These are phyloP conservation scores for Aspergillus alliaceus DNA, from an alignment of 2,329 filamentous ascomycete species.

Conservation along the genomic window DNA sequence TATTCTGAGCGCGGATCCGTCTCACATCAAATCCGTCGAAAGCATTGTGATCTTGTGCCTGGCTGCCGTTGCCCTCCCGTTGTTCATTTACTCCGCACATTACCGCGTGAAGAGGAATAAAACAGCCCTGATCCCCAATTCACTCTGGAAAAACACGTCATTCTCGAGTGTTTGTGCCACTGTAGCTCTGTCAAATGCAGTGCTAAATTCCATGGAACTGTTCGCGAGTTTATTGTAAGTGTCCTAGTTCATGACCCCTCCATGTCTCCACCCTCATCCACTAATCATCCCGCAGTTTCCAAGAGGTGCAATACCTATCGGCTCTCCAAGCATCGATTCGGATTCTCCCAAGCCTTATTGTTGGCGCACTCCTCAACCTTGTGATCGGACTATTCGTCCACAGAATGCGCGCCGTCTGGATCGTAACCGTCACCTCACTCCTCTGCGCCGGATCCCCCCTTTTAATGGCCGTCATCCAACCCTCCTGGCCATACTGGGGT, in stretches of 20 bases:
- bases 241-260: not conserved
- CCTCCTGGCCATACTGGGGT: conserved; percentile 54
- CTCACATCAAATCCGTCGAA: conserved; percentile 43
- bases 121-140: conserved; percentile 62
- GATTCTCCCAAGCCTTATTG: conserved; percentile 48
- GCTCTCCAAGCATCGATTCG: conserved; percentile 49
- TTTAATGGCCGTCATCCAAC: conserved; percentile 56
- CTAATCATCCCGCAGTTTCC: conserved; percentile 44
- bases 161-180: conserved; percentile 59
- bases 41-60: conserved; percentile 51
- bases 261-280: not conserved
- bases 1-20: conserved; percentile 20
- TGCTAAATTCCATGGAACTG: conserved; percentile 50
- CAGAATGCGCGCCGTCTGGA: conserved; percentile 40
- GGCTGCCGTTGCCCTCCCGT: conserved; percentile 44
- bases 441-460: conserved; percentile 50
- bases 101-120: conserved; percentile 46
- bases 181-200: conserved; percentile 48
- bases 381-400: conserved; percentile 50
- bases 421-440: conserved; percentile 42
- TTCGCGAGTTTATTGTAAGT: conserved; percentile 53
- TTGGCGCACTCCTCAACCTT: conserved; percentile 47
- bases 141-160: conserved; percentile 58
- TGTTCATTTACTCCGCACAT: conserved; percentile 57
- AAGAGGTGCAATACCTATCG: conserved; percentile 50